Evolutionary conservation across 1,284 basidiomycete genomes (phyloP), one percentile per base, ranked within the genome.

Genomic region (Trametes versicolor): DNA sequence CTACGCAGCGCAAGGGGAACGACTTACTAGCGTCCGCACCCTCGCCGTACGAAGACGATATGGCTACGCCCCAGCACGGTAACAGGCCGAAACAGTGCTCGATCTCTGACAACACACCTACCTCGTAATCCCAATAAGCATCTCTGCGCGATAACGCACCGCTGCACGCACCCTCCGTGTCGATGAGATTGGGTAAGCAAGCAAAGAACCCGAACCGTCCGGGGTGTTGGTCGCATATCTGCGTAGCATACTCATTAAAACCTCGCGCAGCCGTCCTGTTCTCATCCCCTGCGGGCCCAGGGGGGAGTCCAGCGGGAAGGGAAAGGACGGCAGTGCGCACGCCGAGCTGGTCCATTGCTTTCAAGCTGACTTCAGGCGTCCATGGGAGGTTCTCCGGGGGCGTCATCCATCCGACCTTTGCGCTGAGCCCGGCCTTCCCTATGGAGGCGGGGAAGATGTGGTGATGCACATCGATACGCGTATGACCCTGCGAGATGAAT

Each of bases 171-270:
- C 90, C 89, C 80, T 87, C 72, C 13, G 84, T 74, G 71, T 92
- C 88, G 60, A 83, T 78, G 60, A 89, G 76, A 69, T 85, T 82
- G 9, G 90, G 90, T 59, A 91, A 72, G 48, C 81, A 85, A 2
- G 86, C 90, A 70, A 91, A 86, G 74, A 90, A 91, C 2, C 86
- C 87, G 74, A 92, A 92, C 68, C 86, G 80, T 45, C 73, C 70
- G 3, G 88, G 83, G 72, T 88, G 74, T 36, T 75, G 71, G 43
- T 73, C 67, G 71, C 85, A 85, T 21, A 89, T 79, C 17, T 79
- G 75, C 34, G 82, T 80, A 62, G 85, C 80, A 60, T 77, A 76
- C 13, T 74, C 67, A 57, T 92, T 92, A 66, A 82, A 77, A 34
- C 75, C 71, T 62, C 87, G 80, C 21, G 86, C 80, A 23, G 75